Evolutionary conservation across 108 stramenopile genomes (phyloP).

Genomic region (Cyclotella choctawhatcheeana): DNA sequence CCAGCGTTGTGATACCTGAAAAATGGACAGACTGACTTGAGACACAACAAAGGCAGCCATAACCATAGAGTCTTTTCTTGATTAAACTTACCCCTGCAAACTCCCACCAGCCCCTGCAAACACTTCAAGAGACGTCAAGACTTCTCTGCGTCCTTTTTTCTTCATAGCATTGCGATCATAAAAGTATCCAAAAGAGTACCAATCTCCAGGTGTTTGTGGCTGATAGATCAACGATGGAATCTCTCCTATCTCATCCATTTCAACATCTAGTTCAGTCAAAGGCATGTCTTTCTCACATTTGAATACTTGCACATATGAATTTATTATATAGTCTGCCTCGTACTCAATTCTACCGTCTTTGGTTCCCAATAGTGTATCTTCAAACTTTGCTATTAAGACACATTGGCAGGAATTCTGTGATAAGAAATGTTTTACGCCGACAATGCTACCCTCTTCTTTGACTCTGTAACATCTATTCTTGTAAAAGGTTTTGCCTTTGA

Average conservation of each 20-base stretch:
- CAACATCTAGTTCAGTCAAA: conserved; percentile 5
- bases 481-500: conserved; percentile 15
- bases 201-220: conserved; percentile 32
- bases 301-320: conserved; percentile 20
- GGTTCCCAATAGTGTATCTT: conserved; percentile 36
- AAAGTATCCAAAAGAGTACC: conserved; percentile 39
- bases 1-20: conserved; percentile 36
- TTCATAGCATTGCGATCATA: conserved; percentile 13
- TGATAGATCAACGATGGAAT: conserved; percentile 41
- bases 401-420: conserved; percentile 26
- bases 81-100: conserved; percentile 11
- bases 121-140: conserved; percentile 27
- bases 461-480: conserved; percentile 32
- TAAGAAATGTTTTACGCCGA: conserved; percentile 27
- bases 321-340: conserved; percentile 5
- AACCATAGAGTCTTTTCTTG: no score
- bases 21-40: no score
- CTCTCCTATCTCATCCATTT: conserved; percentile 18
- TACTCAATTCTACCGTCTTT: conserved; percentile 24
- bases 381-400: conserved; percentile 30
- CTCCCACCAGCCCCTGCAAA: conserved; percentile 59
- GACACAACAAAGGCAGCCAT: no score
- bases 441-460: conserved; percentile 9
- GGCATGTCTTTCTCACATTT: conserved; percentile 14
- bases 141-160: not conserved